Evolutionary conservation across 305 asterid species (phyloP), one percentile per base, ranked within the genome.

Genomic region (Nicotiana rustica): DNA sequence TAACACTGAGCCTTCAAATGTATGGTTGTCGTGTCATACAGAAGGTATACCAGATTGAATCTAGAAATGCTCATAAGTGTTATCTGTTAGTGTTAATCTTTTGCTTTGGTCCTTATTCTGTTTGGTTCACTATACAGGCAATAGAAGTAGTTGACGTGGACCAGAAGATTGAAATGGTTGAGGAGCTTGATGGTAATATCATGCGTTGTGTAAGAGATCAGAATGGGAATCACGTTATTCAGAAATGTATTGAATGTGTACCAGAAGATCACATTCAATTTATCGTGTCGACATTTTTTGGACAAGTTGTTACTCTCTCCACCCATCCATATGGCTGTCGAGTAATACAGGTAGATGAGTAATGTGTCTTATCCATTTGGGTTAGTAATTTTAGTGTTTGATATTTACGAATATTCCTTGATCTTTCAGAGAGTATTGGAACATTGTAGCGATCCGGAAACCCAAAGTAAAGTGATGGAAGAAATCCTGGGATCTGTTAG

Each of bases 21-120:
- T 95, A 93, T 56, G 98, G 97, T 6, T 95, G 98, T 76, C 96
- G 98, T 78, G 98, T 94, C 82, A 94, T 94, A 84, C 98, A 94
- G 84, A 94, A 94, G 97, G 98, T 92, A 83, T 66, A 52, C 59
- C 17, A 12, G 10, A 52, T 14, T 52, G 17, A 10, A 10, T 14
- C 17, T 13, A 13, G 59, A 14, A 52, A 52, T 52, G 59, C 59
- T 52, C 59, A 13, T 52, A 13, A 12, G 59, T 13, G 68, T 79
- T 21, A 66, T 57, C 7, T 81, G 77, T 35, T 35, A 77, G 81
- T 77, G 81, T 52, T 41, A 56, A 77, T 57, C 56, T 57, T 79
- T 18, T 15, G 44, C 1, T 52, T 52, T 52, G n/a, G 59, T 52
- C 13, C 59, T 52, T 52, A 52, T 52, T 52, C 59, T 52, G 59